phyloP scores from a whole-genome alignment of 2,329 filamentous ascomycete species.

The Nemania sp. region DNA sequence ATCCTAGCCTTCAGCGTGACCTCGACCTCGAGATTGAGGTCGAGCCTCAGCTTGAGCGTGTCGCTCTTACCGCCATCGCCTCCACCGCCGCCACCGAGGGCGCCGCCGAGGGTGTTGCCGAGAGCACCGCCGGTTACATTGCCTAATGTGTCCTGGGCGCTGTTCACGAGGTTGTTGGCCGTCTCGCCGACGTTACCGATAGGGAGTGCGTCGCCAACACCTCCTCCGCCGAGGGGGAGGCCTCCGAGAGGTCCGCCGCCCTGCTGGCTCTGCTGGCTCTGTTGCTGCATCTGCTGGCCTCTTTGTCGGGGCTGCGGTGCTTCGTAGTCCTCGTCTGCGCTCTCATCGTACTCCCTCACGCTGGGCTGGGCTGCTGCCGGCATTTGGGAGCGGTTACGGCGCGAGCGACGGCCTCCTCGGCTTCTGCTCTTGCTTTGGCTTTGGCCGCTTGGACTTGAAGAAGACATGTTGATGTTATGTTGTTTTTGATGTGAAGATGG shows the following conservation, averaged over 20 bases:
- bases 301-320: slow-evolving; percentile 34
- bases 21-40: slow-evolving; percentile 83
- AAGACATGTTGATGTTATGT: slow-evolving; percentile 32
- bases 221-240: slow-evolving; percentile 34
- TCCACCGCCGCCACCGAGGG: slow-evolving; percentile 43
- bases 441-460: slow-evolving; percentile 31
- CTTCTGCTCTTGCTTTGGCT: slow-evolving; percentile 31
- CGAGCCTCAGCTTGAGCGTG: slow-evolving; percentile 73
- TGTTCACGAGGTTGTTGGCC: slow-evolving; percentile 37
- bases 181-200: slow-evolving; percentile 40
- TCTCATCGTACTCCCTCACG: slow-evolving; percentile 32
- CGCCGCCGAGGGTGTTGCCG: slow-evolving; percentile 32
- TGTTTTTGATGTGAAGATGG: not conserved
- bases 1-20: slow-evolving; percentile 86
- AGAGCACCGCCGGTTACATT: slow-evolving; percentile 36
- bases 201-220: slow-evolving; percentile 36
- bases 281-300: slow-evolving; percentile 32
- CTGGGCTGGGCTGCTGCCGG: slow-evolving; percentile 32
- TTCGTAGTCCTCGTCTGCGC: slow-evolving; percentile 35
- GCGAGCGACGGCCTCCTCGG: slow-evolving; percentile 35
- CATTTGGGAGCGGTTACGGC: slow-evolving; percentile 35
- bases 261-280: slow-evolving; percentile 14
- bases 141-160: slow-evolving; percentile 36
- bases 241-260: slow-evolving; percentile 32
- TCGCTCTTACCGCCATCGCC: slow-evolving; percentile 52